Evolutionary conservation across 805 yeast genomes (phyloP), one percentile per base, ranked within the genome.

Genomic region (Monosporozyma solicola): DNA sequence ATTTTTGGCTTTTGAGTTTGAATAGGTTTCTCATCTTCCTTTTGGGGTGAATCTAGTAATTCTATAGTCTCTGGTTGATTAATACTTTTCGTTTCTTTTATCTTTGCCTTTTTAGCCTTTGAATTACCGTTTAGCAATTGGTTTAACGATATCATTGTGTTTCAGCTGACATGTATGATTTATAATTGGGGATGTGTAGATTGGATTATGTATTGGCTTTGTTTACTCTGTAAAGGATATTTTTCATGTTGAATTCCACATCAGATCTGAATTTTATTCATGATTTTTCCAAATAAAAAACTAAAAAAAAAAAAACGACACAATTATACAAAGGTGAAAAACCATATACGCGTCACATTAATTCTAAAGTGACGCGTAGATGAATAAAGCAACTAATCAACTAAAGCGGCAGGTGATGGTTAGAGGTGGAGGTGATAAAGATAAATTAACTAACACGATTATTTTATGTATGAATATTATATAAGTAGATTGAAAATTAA

Each of bases 81-180:
- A 22, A n/a, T 22, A 13, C 27, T 22, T 22, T 33, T 13, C 5
- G 10, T 37, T 32, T 24, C 41, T 24, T 41, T 48, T n/a, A 6
- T 25, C 8, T 32, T 35, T 5, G 33, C 20, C 16, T 48, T 22
- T 16, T 46, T 51, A 20, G 51, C 49, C 24, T 48, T 52, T 5
- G 54, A 32, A 39, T 60, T 55, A 24, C 65, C 65, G 56, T 57
- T 54, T 51, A 61, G 52, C 25, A 61, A 25, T 31, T 54, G 54
- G 24, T 55, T 53, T 50, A 61, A 43, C 10, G 56, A 49, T 15
- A 58, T 51, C 25, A 55, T 49, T 44, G 50, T 50, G 37, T 20
- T 57, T 56, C 60, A 59, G 57, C 11, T 10, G 16, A n/a, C 35
- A 32, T 32, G 25, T 22, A 35, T 22, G 4, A 20, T n/a, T 16